Percentiles rank a stretch among this genome's conserved stretches.
Evolutionary conservation across 2,329 filamentous ascomycete genomes (phyloP).

Genomic region (Ophiognomonia clavigignenti-juglandacearum): DNA sequence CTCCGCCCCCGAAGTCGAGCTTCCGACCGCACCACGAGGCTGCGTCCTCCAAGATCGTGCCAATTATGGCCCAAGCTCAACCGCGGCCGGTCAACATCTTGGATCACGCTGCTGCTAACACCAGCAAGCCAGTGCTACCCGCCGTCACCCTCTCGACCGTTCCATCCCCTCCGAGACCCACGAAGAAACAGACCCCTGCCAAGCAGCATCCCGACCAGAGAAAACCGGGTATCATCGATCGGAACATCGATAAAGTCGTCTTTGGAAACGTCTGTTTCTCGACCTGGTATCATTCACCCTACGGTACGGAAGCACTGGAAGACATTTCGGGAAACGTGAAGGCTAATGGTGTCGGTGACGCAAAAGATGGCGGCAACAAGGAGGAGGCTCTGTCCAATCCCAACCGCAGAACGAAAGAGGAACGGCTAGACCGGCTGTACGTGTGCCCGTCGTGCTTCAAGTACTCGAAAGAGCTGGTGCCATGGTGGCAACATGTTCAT

Average conservation of each 20-base stretch:
- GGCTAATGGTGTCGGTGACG: conserved; percentile 28
- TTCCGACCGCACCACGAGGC: conserved; percentile 5
- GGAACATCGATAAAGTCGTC: conserved; percentile 83
- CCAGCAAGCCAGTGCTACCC: conserved; percentile 11
- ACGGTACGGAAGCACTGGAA: conserved; percentile 65
- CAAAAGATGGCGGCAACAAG: conserved; percentile 22
- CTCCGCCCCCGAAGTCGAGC: conserved; percentile 2
- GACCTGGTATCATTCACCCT: conserved; percentile 92
- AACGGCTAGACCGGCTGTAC: conserved; percentile 66
- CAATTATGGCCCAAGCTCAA: conserved; percentile 12
- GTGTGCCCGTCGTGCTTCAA: conserved; percentile 94
- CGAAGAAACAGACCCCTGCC: conserved; percentile 5
- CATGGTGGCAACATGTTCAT: conserved; percentile 54
- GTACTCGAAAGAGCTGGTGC: conserved; percentile 64
- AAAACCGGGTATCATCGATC: conserved; percentile 45
- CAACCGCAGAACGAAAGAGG: conserved; percentile 13
- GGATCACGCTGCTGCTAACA: conserved; percentile 13
- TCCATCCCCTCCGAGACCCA: conserved; percentile 1
- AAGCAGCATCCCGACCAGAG: conserved; percentile 16
- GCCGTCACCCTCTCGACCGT: not conserved
- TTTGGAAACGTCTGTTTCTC: conserved; percentile 79
- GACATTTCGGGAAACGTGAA: conserved; percentile 33
- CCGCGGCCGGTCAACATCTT: conserved; percentile 9
- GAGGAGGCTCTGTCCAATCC: conserved; percentile 21
- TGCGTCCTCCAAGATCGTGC: not conserved